Base-by-base conservation (phyloP, 192 early-diverging fungal species). In the Coemansia sp. region DNA sequence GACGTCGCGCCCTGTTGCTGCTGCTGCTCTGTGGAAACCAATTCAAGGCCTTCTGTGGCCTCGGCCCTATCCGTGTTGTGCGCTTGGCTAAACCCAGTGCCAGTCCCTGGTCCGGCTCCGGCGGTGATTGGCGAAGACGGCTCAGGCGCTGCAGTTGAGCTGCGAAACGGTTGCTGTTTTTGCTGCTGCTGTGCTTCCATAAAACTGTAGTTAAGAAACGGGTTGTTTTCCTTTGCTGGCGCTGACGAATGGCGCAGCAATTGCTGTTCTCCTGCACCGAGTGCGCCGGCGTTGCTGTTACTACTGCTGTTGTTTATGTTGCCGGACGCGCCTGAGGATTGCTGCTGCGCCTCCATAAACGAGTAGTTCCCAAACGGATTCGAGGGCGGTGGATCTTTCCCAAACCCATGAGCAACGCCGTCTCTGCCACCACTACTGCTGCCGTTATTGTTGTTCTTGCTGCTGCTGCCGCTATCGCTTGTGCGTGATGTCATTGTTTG, bases 321-420 rank as follows among this genome's bases (percentile, higher is more conserved):
- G 8, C 21, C 22, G 6, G 51, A 13, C 12, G 46, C 41, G 3
- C 49, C 45, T 1, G 63, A 22, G 7, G 58, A 57, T 32, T 32
- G 32, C 62, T 63, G 69, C 18, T 82, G 79, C 4, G 79, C 79
- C 41, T 82, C 79, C 61, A 70, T 75, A 22, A 82, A 56, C 59
- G 79, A 82, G 71, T 82, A 82, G 37, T 82, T 82, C 11, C 79
- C 79, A 64, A 82, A 82, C 41, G 79, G 79, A 49, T 82, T 82
- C 32, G 73, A 59, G 18, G 49, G 67, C 5, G 67, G 64, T 32
- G 51, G 51, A 11, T 21, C 51, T 12, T 54, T 54, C 9, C 51
- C 51, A 54, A 54, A 13, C 22, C 51, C 32, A 32, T 32, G 32
- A 4, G 32, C 32, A 32, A 32, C 32, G 1, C 32, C 32, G 32